These are phyloP conservation scores for Kalaharituber pfeilii DNA, from an alignment of 2,329 filamentous ascomycete species.

Conservation along the genomic window DNA sequence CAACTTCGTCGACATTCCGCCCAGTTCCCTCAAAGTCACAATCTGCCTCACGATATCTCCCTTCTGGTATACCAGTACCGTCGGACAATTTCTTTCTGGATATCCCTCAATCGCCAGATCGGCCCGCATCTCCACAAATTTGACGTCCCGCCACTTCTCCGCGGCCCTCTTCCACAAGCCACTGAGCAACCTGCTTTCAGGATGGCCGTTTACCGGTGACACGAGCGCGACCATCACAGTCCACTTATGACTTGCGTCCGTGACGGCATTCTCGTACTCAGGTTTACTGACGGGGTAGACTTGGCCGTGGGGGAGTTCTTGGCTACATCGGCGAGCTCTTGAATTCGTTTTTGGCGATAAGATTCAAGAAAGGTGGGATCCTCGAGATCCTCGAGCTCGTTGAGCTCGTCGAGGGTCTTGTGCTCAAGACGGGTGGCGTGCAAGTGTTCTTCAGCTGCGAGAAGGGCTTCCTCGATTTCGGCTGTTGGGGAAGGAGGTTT, in stretches of 20 bases:
- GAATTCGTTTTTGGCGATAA: conserved; percentile 75
- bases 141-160: conserved; percentile 74
- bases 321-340: conserved; percentile 58
- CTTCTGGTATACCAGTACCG: conserved; percentile 79
- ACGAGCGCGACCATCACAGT: conserved; percentile 23
- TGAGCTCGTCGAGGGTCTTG: conserved; percentile 84
- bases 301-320: conserved; percentile 67
- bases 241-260: conserved; percentile 54
- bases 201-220: conserved; percentile 70
- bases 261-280: conserved; percentile 81
- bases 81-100: conserved; percentile 85
- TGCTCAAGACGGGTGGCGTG: conserved; percentile 87
- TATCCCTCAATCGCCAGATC: conserved; percentile 93
- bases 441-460: conserved; percentile 64
- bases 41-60: conserved; percentile 83
- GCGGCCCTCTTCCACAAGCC: conserved; percentile 79
- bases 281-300: conserved; percentile 92
- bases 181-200: conserved; percentile 62
- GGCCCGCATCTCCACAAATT: conserved; percentile 90
- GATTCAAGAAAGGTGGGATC: conserved; percentile 79
- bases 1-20: conserved; percentile 53
- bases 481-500: conserved; percentile 90
- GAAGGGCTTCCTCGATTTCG: conserved; percentile 84
- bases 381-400: conserved; percentile 86
- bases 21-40: conserved; percentile 68